Conservation (phyloP, 176 grass and related monocot species). For the Oryza glumipatula region DNA sequence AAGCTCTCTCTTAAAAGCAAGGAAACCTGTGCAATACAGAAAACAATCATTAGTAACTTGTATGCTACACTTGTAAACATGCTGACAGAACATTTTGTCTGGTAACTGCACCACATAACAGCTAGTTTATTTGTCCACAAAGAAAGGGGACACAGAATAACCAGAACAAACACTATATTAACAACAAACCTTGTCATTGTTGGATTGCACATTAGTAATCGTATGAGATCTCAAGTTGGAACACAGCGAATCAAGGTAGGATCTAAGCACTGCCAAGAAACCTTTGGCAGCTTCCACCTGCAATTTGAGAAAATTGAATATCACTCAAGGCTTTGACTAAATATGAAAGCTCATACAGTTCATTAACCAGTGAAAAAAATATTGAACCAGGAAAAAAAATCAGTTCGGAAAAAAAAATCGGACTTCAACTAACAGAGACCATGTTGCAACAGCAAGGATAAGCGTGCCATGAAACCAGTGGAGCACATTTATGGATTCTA, state of each 20-base stretch:
- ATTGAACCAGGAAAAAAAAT: neutral
- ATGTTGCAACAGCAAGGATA: neutral
- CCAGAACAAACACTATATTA: neutral
- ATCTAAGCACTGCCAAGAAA: conserved; percentile 88
- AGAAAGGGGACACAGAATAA: neutral
- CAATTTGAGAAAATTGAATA: conserved; percentile 36
- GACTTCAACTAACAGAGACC: neutral
- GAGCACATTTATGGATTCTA: neutral
- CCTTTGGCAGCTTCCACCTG: conserved; percentile 99
- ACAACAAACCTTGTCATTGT: conserved; percentile 91
- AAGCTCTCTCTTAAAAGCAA: conserved; percentile 97
- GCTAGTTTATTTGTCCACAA: neutral
- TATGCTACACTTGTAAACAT: conserved; percentile 7
- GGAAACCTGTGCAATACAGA: conserved; percentile 72
- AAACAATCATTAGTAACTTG: conserved; percentile 22
- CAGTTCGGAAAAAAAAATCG: neutral
- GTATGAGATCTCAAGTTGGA: conserved; percentile 95
- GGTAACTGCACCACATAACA: neutral
- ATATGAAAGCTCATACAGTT: conserved; percentile 3
- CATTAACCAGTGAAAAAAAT: neutral
- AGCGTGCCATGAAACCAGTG: neutral
- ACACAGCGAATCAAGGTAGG: conserved; percentile 93
- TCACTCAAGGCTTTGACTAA: neutral
- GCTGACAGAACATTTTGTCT: neutral
- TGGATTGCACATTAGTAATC: conserved; percentile 98